Conservation (phyloP, 495 filamentous ascomycete genomes). For the Aspergillus nanangensis region DNA sequence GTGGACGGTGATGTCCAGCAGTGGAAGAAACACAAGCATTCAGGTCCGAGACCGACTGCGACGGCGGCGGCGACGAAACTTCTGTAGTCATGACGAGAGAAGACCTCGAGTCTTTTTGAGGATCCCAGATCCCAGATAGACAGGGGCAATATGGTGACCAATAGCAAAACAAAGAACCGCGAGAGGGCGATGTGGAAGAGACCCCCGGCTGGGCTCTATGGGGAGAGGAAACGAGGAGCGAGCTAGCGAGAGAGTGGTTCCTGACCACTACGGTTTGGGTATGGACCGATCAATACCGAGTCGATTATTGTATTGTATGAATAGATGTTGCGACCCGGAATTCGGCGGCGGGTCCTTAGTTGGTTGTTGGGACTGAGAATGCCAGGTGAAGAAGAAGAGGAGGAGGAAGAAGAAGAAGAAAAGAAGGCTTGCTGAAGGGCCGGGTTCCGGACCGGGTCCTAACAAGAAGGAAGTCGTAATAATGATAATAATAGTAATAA, state of each 20-base stretch:
- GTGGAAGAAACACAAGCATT: conserved; percentile 41
- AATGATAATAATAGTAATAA: not conserved
- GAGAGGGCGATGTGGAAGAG: no score
- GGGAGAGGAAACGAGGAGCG: not conserved
- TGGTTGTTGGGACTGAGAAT: not conserved
- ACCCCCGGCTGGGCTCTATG: no score
- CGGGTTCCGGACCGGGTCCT: conserved; percentile 3
- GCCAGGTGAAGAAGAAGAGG: not conserved
- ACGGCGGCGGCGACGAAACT: conserved; percentile 14
- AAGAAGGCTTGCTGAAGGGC: not conserved
- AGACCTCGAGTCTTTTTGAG: not conserved
- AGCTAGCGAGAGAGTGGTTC: conserved; percentile 12
- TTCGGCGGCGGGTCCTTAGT: conserved; percentile 9
- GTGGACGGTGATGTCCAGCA: conserved; percentile 20
- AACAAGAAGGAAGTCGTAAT: not conserved
- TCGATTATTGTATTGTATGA: no score
- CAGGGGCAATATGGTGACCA: conserved; percentile 13
- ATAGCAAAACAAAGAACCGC: no score
- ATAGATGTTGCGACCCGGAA: no score
- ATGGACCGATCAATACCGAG: not conserved
- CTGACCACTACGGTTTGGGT: conserved; percentile 7
- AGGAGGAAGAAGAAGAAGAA: not conserved
- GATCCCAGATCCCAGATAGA: conserved; percentile 5
- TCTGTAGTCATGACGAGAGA: conserved; percentile 31
- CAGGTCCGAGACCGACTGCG: conserved; percentile 31